Base-by-base conservation (phyloP, 371 early-diverging fungal species). In the Mucor saturninus region DNA sequence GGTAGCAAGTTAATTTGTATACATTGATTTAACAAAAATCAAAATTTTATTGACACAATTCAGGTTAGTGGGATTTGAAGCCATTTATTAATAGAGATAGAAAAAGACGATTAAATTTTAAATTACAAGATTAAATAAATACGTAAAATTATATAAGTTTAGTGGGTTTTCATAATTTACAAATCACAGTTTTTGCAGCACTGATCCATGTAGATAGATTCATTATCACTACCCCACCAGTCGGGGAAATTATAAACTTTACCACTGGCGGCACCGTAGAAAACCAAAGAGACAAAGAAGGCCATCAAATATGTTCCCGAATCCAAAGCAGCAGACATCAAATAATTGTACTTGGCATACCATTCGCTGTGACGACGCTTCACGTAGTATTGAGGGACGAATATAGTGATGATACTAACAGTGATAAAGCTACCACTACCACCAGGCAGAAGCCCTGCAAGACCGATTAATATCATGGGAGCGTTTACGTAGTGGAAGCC, bases 261-360 rank as follows among this genome's bases (percentile, higher is more conserved):
- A 11, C 78, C 78, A 55, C 72, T 63, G 3, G 75, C 86, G 32
- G 79, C 85, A n/a, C 86, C 83, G 35, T 79, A 61, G 37, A 86
- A 61, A 35, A 79, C 73, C 64, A 83, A 79, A 21, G 81, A 70
- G 39, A 85, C 59, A 39, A 85, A 29, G 54, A 85, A 76, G 1
- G 79, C 80, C 67, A 79, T 77, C 52, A 83, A 65, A 2, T 81
- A 84, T 2, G 86, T 81, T 37, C 81, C 86, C 3, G 86, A 80
- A 65, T 86, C 86, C 30, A 86, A 42, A 2, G 85, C 86, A 11
- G 86, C 80, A 7, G 83, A 81, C 14, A 83, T 69, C 10, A 87
- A 65, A 58, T 83, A 83, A 40, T 83, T 82, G 50, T 87, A 79
- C 53, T 81, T 83, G 30, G 77, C 69, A 73, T 79, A 85, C 77